Percentiles rank a stretch among this genome's conserved stretches.
Conservation (phyloP, 2,329 filamentous ascomycete species). For the Nigrospora sphaerica region DNA sequence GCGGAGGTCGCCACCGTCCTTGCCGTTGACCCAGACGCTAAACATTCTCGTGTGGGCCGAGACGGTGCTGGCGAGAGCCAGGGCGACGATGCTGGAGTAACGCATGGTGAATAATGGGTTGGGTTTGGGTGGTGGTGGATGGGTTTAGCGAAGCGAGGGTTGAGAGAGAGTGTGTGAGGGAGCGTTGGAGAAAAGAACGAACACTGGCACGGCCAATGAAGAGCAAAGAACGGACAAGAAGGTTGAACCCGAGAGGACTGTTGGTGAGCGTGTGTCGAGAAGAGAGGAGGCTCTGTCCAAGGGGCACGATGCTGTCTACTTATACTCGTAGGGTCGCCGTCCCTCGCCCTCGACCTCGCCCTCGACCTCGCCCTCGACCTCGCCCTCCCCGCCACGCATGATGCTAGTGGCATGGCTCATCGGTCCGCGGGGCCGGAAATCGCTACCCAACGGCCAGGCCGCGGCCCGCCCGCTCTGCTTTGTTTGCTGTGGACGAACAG, state of each 20-base stretch:
- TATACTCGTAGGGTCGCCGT: background rate
- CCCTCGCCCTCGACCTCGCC: background rate
- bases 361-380: no score
- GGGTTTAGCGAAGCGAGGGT: background rate
- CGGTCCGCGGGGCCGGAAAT: no score
- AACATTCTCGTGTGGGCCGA: slow-evolving; percentile 39
- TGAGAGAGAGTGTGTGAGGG: background rate
- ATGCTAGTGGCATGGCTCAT: no score
- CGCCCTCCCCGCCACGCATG: no score
- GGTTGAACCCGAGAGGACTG: background rate
- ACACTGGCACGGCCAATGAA: background rate
- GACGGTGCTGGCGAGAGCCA: slow-evolving; percentile 26
- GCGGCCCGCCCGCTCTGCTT: no score
- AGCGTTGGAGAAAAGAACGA: background rate
- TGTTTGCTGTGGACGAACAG: no score
- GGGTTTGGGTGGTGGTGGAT: background rate
- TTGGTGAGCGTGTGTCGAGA: background rate
- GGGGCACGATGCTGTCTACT: background rate
- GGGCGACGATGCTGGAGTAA: slow-evolving; percentile 16
- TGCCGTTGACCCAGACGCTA: slow-evolving; percentile 38
- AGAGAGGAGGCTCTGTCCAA: background rate
- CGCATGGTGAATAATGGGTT: slow-evolving; percentile 22
- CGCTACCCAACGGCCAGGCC: no score
- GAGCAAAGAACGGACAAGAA: background rate
- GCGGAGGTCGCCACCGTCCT: slow-evolving; percentile 33